These are phyloP conservation scores for Endothia cerciana DNA, from an alignment of 2,329 filamentous ascomycete genomes.

Conservation along the genomic window DNA sequence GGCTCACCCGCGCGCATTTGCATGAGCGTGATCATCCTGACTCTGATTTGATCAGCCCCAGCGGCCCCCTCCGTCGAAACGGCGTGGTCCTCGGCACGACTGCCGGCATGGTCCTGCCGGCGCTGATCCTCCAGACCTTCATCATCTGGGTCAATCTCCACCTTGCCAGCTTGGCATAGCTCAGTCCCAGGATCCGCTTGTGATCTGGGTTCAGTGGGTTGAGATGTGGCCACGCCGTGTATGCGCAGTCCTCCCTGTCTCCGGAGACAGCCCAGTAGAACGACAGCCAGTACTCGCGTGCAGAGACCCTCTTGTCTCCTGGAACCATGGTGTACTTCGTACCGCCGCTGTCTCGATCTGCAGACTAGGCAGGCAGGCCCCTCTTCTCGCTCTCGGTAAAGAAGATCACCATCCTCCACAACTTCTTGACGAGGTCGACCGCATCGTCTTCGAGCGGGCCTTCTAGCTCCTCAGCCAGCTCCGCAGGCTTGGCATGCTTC, in stretches of 20 bases:
- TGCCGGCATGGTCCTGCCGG: background rate
- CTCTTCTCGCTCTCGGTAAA: slow-evolving; percentile 94
- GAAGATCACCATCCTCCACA: slow-evolving; percentile 99
- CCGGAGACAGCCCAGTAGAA: slow-evolving; percentile 12
- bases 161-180: background rate
- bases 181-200: background rate
- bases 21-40: background rate
- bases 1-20: background rate
- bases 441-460: slow-evolving; percentile 94
- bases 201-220: background rate
- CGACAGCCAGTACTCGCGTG: slow-evolving; percentile 12
- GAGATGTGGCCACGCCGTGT: background rate
- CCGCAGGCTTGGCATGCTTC: slow-evolving; percentile 73
- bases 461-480: slow-evolving; percentile 82
- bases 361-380: slow-evolving; percentile 69
- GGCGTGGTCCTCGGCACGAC: background rate
- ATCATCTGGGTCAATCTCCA: slow-evolving; percentile 3
- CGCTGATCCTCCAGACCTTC: background rate
- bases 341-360: slow-evolving; percentile 13
- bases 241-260: slow-evolving; percentile 11
- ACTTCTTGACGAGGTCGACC: slow-evolving; percentile 90
- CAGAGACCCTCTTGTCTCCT: background rate
- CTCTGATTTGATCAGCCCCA: background rate
- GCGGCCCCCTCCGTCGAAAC: slow-evolving; percentile 5
- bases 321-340: background rate